Conservation (phyloP, 148 eudicot species). For the Rhododendron griersonianum region DNA sequence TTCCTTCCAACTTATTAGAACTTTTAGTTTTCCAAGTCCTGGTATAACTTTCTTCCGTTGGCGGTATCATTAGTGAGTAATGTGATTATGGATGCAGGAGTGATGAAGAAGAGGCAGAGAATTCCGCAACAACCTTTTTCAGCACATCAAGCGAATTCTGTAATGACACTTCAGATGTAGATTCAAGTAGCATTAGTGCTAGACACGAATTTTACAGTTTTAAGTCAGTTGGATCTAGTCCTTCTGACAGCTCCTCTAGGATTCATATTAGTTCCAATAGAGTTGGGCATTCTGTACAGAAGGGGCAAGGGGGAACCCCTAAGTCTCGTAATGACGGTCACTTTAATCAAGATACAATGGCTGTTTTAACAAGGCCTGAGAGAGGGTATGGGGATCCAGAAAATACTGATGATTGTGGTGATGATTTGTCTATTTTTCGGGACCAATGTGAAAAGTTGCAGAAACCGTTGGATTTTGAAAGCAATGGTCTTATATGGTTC, state of each 20-base stretch:
- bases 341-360: conserved; percentile 35
- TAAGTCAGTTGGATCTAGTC: conserved; percentile 73
- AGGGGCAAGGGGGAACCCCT: conserved; percentile 46
- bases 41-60: not conserved
- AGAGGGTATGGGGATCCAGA: conserved; percentile 31
- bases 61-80: not conserved
- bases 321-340: conserved; percentile 33
- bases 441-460: conserved; percentile 32
- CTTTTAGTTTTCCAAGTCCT: not conserved
- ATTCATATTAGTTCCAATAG: conserved; percentile 60
- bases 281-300: conserved; percentile 60
- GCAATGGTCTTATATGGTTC: conserved; percentile 67
- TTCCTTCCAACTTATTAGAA: conserved; percentile 6
- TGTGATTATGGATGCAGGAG: conserved; percentile 47
- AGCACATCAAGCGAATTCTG: conserved; percentile 52
- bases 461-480: conserved; percentile 71
- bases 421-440: conserved; percentile 28
- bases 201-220: conserved; percentile 57
- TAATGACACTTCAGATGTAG: conserved; percentile 64
- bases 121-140: conserved; percentile 48
- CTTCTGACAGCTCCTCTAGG: conserved; percentile 90
- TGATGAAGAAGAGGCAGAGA: conserved; percentile 72
- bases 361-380: conserved; percentile 48
- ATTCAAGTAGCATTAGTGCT: conserved; percentile 68
- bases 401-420: conserved; percentile 30